A percentile compares a stretch with the other conserved stretches of the same genome.
Conservation (phyloP, 2,329 filamentous ascomycete genomes). For the Elsinoe perseae region DNA sequence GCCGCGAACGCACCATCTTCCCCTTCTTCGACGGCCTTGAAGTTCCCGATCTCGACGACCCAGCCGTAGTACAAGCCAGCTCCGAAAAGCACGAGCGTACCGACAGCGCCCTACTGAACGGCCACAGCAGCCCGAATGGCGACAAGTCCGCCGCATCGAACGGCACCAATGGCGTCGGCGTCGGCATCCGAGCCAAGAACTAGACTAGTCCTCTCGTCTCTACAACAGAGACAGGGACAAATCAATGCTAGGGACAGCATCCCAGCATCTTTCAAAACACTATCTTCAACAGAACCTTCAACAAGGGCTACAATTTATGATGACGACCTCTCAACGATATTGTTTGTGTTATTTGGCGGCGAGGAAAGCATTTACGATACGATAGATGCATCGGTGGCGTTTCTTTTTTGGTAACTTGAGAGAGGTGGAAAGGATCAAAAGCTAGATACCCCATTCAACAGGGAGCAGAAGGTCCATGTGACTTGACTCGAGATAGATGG, state of each 20-base stretch:
- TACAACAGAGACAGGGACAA: background rate
- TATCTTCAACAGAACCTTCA: constrained; percentile 20
- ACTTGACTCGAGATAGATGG: too few relatives aligned
- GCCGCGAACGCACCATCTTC: constrained; percentile 73
- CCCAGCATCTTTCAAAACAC: background rate
- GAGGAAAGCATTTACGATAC: background rate
- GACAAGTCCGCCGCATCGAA: constrained; percentile 19
- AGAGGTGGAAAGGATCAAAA: background rate
- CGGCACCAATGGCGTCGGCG: constrained; percentile 16
- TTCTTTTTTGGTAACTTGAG: background rate
- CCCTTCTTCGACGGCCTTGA: constrained; percentile 72
- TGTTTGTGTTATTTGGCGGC: background rate
- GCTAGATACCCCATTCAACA: constrained; percentile 12
- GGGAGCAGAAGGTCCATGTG: background rate
- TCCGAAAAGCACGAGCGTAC: constrained; percentile 16
- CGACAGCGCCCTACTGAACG: constrained; percentile 19
- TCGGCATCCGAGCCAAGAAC: constrained; percentile 21
- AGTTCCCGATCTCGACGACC: constrained; percentile 55
- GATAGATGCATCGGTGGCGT: constrained; percentile 1
- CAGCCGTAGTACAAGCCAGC: background rate
- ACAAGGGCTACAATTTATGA: constrained; percentile 14
- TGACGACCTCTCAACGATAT: constrained; percentile 8
- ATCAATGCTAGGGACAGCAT: constrained; percentile 2
- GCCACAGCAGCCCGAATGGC: constrained; percentile 8
- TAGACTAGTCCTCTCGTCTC: constrained; percentile 18